Conservation (phyloP, 129 eudicot species). For the Chrysanthemum seticuspe region DNA sequence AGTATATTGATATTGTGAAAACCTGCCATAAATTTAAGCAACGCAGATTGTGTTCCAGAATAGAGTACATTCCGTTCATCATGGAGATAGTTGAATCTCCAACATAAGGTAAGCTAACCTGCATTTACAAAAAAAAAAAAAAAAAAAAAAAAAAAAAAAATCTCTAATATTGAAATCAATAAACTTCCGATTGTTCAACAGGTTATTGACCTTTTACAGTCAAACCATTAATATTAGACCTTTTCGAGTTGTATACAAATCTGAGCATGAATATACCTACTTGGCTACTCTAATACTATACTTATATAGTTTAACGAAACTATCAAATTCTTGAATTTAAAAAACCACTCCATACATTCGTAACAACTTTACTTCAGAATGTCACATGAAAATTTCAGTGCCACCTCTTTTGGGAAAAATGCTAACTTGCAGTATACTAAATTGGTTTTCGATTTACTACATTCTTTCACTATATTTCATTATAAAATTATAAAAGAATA, state of each 20-base stretch:
- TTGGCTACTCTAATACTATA: too few relatives aligned
- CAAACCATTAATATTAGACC: background rate
- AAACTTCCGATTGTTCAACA: background rate
- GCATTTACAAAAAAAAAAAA: constrained; percentile 30
- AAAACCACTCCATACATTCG: too few relatives aligned
- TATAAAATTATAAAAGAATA: background rate
- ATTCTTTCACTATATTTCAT: too few relatives aligned
- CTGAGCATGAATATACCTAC: too few relatives aligned
- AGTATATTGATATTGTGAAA: background rate
- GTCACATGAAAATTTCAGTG: too few relatives aligned
- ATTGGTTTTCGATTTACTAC: too few relatives aligned
- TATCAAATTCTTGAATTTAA: too few relatives aligned
- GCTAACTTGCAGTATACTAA: too few relatives aligned
- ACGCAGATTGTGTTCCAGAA: constrained; percentile 51
- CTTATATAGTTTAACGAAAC: too few relatives aligned
- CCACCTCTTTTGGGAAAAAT: too few relatives aligned
- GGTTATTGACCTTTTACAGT: background rate
- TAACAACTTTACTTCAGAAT: too few relatives aligned
- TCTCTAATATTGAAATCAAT: background rate
- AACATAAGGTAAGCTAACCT: constrained; percentile 85
- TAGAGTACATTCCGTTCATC: constrained; percentile 67
- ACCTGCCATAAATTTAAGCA: constrained; percentile 96
- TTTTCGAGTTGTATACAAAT: too few relatives aligned
- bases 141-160: background rate
- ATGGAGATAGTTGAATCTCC: constrained; percentile 57